phyloP scores from a whole-genome alignment of 306 rosid species.

The Abrus pulchellus region DNA sequence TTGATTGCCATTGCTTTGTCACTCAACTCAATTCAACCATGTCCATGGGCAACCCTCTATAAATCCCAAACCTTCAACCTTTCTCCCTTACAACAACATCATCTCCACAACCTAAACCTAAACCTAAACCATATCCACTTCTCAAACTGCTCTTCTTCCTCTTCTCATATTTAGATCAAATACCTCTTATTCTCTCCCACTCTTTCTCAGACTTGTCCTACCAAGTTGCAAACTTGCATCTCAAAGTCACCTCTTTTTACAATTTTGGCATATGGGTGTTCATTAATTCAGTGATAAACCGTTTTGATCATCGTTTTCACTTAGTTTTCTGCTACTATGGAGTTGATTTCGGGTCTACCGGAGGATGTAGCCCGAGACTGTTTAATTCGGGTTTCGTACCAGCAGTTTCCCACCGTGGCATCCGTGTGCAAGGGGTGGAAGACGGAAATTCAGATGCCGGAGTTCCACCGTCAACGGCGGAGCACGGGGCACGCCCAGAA shows the following conservation, averaged over 20 bases:
- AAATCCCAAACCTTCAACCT: constrained; percentile 5
- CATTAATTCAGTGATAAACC: neutral
- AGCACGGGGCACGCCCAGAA: constrained; percentile 52
- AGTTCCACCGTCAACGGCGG: constrained; percentile 61
- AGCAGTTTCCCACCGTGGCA: constrained; percentile 59
- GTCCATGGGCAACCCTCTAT: neutral
- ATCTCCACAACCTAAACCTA: neutral
- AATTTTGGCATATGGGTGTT: neutral
- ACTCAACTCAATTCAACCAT: neutral
- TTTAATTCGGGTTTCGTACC: constrained; percentile 61
- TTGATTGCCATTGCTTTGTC: neutral
- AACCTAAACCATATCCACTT: neutral
- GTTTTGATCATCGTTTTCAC: neutral
- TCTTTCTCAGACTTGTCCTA: neutral
- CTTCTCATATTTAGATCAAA: too few species aligned
- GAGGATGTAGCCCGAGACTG: constrained; percentile 71
- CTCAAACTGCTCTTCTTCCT: too few species aligned
- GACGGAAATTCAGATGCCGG: constrained; percentile 62
- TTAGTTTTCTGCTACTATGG: constrained; percentile 47
- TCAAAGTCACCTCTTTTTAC: neutral
- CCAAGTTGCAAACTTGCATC: neutral
- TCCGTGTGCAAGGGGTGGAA: constrained; percentile 72
- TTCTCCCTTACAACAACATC: neutral
- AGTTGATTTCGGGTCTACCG: constrained; percentile 73
- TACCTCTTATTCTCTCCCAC: neutral